These are phyloP conservation scores for Fusarium citri DNA, from an alignment of 2,329 filamentous ascomycete species.

Conservation along the genomic window DNA sequence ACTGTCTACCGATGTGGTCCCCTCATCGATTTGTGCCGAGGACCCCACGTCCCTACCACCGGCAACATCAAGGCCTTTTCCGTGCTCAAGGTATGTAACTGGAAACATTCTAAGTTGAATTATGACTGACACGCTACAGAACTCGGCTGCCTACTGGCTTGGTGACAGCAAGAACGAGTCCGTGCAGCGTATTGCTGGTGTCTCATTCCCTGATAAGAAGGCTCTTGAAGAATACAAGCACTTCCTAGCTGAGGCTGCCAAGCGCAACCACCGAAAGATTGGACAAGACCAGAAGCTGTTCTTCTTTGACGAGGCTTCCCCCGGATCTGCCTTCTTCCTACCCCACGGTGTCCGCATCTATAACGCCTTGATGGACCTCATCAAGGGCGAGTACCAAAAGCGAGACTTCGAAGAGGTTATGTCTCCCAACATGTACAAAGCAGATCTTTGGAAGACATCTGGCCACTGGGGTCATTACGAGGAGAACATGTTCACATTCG, in stretches of 20 bases:
- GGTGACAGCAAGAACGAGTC: constrained; percentile 95
- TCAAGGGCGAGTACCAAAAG: constrained; percentile 90
- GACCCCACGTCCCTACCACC: constrained; percentile 92
- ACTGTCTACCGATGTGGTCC: constrained; percentile 96
- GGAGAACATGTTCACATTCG: constrained; percentile 88
- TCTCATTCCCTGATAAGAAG: constrained; percentile 97
- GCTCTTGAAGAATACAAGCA: constrained; percentile 92
- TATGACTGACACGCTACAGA: constrained; percentile 63
- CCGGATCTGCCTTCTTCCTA: constrained; percentile 91
- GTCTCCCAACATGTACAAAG: constrained; percentile 94
- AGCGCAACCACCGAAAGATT: constrained; percentile 94
- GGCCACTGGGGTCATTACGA: constrained; percentile 90
- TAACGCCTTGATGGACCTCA: constrained; percentile 84
- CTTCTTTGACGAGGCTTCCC: constrained; percentile 95
- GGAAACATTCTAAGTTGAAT: background rate
- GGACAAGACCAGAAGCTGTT: constrained; percentile 97
- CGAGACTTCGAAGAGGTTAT: constrained; percentile 96
- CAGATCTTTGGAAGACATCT: constrained; percentile 91
- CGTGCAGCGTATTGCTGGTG: constrained; percentile 94
- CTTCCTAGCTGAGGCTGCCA: constrained; percentile 97
- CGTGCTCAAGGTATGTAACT: constrained; percentile 76
- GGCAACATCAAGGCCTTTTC: constrained; percentile 94
- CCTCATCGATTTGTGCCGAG: constrained; percentile 93
- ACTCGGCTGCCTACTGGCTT: constrained; percentile 84
- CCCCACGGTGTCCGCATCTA: constrained; percentile 94